phyloP scores from a whole-genome alignment of 805 yeast genomes.

The Isabelozyma heimii region DNA sequence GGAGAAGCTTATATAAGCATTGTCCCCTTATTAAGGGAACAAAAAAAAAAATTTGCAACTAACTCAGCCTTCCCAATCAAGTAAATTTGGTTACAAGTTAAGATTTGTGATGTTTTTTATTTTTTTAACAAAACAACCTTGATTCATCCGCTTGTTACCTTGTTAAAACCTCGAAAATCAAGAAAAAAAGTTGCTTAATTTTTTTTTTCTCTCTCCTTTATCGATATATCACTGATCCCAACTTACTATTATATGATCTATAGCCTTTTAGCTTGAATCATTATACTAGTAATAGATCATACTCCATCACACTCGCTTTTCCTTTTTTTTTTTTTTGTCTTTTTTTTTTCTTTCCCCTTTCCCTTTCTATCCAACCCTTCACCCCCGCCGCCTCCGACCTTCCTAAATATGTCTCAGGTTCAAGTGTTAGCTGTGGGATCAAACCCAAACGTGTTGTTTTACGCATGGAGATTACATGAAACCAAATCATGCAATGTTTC shows the following conservation, averaged over 20 bases:
- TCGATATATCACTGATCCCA: neutral
- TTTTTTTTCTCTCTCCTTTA: neutral
- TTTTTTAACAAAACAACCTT: neutral
- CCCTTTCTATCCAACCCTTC: neutral
- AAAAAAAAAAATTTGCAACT: neutral
- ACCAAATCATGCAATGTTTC: constrained; percentile 39
- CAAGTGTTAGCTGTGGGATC: constrained; percentile 43
- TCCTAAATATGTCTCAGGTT: constrained; percentile 12
- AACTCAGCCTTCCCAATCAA: neutral
- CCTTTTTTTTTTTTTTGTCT: neutral
- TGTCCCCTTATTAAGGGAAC: neutral
- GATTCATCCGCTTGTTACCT: neutral
- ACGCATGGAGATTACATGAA: constrained; percentile 54
- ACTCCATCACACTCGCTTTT: neutral
- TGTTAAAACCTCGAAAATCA: neutral
- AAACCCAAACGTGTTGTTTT: constrained; percentile 57
- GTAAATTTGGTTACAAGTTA: neutral
- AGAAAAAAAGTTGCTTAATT: neutral
- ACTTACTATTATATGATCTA: neutral
- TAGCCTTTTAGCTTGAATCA: neutral
- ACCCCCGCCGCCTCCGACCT: neutral
- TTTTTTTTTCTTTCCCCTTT: neutral
- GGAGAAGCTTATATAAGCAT: neutral
- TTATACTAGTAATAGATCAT: no score
- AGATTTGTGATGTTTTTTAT: neutral